These are phyloP conservation scores for Suhomyces canberraensis DNA, from an alignment of 805 yeast genomes.

Conservation along the genomic window DNA sequence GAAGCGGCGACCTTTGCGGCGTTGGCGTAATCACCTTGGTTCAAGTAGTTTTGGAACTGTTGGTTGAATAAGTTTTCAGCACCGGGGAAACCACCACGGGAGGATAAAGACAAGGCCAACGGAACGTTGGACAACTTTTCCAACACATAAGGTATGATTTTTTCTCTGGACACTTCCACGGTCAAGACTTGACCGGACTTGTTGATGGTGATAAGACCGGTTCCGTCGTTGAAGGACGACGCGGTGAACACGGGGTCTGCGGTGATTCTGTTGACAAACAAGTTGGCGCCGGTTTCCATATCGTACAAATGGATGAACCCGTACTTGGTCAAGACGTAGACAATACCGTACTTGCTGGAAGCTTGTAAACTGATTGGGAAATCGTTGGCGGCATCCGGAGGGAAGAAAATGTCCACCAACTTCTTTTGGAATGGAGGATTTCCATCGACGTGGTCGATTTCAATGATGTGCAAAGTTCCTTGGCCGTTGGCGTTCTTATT, in stretches of 20 bases:
- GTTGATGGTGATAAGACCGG: conserved; percentile 91
- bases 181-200: conserved; percentile 93
- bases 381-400: conserved; percentile 93
- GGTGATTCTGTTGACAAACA: conserved; percentile 94
- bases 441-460: conserved; percentile 89
- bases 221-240: conserved; percentile 60
- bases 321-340: conserved; percentile 87
- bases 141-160: conserved; percentile 85
- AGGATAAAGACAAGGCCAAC: conserved; percentile 82
- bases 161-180: conserved; percentile 81
- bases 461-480: conserved; percentile 83
- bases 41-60: conserved; percentile 83
- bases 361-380: conserved; percentile 93
- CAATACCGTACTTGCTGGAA: conserved; percentile 79
- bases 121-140: conserved; percentile 82
- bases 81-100: conserved; percentile 96
- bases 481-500: conserved; percentile 73
- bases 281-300: conserved; percentile 84
- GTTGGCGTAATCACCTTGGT: conserved; percentile 80
- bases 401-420: conserved; percentile 90
- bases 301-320: conserved; percentile 97
- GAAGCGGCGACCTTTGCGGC: conserved; percentile 98
- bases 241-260: conserved; percentile 95
- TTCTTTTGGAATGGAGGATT: conserved; percentile 86
- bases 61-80: conserved; percentile 89